A percentile compares a stretch with the other conserved stretches of the same genome.
Conservation (phyloP, 108 stramenopile species). For the Nitzschia palea region DNA sequence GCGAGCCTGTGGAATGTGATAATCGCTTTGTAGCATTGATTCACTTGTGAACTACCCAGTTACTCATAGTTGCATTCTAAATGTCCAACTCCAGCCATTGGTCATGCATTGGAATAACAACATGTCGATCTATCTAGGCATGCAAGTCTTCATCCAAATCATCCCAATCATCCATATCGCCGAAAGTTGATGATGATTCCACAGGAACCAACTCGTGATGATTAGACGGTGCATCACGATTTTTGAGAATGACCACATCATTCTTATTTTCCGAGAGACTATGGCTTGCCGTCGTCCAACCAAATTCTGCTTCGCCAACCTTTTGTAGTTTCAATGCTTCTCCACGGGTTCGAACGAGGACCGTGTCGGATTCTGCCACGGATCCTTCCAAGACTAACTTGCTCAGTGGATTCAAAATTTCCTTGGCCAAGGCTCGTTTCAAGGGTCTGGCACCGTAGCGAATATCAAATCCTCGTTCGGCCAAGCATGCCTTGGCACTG, state of each 20-base stretch:
- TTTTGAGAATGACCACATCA: constrained; percentile 67
- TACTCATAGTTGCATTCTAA: too few relatives aligned
- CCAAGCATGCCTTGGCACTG: constrained; percentile 52
- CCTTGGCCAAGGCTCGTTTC: constrained; percentile 84
- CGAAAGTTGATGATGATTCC: not conserved
- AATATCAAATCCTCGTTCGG: constrained; percentile 84
- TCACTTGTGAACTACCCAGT: too few relatives aligned
- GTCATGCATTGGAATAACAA: too few relatives aligned
- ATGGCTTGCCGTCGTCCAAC: constrained; percentile 54
- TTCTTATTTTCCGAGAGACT: constrained; percentile 50
- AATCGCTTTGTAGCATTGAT: too few relatives aligned
- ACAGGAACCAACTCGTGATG: constrained; percentile 6
- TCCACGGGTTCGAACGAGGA: constrained; percentile 63
- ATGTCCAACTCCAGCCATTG: too few relatives aligned
- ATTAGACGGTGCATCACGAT: constrained; percentile 28
- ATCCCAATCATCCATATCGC: constrained; percentile 12
- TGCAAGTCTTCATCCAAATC: constrained; percentile 10
- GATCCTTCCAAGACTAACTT: constrained; percentile 65
- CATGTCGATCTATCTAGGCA: constrained; percentile 2
- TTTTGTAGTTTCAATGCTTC: constrained; percentile 58
- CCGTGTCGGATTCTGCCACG: constrained; percentile 66
- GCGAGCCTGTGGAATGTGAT: too few relatives aligned
- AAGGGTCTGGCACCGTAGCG: constrained; percentile 94
- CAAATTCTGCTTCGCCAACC: constrained; percentile 17
- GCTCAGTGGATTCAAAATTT: constrained; percentile 87